phyloP scores from a whole-genome alignment of 1,139 yeast species.

The Suhomyces guaymorum region DNA sequence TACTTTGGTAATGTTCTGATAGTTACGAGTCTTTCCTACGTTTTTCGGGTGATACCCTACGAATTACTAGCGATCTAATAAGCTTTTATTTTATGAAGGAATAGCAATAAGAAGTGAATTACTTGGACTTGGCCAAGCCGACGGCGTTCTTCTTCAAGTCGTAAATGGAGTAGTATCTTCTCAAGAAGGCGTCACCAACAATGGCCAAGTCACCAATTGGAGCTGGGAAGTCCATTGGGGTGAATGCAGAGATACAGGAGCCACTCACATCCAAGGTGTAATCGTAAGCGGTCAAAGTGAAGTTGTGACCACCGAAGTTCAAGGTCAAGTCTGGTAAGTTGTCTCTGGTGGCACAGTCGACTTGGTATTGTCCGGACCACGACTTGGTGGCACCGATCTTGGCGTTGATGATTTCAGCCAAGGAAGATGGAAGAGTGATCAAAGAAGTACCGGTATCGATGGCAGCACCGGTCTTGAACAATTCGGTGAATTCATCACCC shows the following conservation, averaged over 20 bases:
- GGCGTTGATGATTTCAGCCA: slow-evolving; percentile 91
- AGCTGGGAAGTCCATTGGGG: slow-evolving; percentile 96
- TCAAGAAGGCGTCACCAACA: slow-evolving; percentile 94
- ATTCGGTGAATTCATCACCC: slow-evolving; percentile 86
- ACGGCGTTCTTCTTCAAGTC: slow-evolving; percentile 88
- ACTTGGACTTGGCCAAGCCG: slow-evolving; percentile 67
- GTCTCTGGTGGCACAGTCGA: slow-evolving; percentile 85
- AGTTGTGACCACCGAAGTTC: slow-evolving; percentile 85
- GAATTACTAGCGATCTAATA: too few species aligned
- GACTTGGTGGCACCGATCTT: slow-evolving; percentile 96
- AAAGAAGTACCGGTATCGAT: slow-evolving; percentile 98
- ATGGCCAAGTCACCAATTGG: slow-evolving; percentile 97
- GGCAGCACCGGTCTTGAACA: slow-evolving; percentile 89
- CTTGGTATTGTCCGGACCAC: slow-evolving; percentile 95
- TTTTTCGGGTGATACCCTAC: too few species aligned
- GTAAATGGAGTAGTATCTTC: slow-evolving; percentile 90
- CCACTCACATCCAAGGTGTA: slow-evolving; percentile 93
- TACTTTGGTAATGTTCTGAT: too few species aligned
- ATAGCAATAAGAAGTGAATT: slow-evolving; percentile 3
- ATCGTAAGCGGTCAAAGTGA: slow-evolving; percentile 83
- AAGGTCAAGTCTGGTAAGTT: slow-evolving; percentile 87
- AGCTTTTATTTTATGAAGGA: too few species aligned
- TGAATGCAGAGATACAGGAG: slow-evolving; percentile 91
- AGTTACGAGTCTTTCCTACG: too few species aligned
- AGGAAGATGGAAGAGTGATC: slow-evolving; percentile 88